Base-by-base conservation (phyloP, 441 rosid species). In the Jatropha multifida region DNA sequence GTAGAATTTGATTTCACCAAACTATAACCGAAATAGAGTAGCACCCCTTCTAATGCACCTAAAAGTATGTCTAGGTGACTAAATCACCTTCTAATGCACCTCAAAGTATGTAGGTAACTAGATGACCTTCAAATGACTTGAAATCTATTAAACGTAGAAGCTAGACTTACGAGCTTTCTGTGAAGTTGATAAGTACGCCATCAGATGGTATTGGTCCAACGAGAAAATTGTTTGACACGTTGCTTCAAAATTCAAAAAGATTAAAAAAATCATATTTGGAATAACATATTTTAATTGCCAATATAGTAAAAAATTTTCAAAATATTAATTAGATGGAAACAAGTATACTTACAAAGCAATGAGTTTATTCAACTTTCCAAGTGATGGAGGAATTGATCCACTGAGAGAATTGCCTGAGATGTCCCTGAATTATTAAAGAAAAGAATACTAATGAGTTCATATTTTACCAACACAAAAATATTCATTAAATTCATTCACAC, bases 151-250 rank as follows among this genome's bases (percentile, higher is more conserved):
- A 77, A 55, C 61, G 56, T 48, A 46, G 68, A 38, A 80, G 73
- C 40, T 73, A 41, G 68, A 84, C 97, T 92, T 85, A 94, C 98
- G 98, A 92, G 88, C 83, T 88, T 78, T 72, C 87, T 2, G 88
- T 68, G 75, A 88, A 96, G 76, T 82, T 85, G 83, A 65, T 65
- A 76, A 92, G 87, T 81, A 86, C 85, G 23, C 96, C 97, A 73
- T 88, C 88, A 40, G 91, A 81, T 80, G 99, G 99, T 85, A 94
- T 91, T 69, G 90, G 77, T 71, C 99, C 98, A 49, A 48, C 83
- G 73, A 96, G 90, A 84, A 94, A 96, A 83, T 96, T 96, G 87
- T 90, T 90, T 26, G 99, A 92, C 68, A 92, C 88, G 52, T 96
- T 92, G 87, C 97, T 92, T 85, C 85, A 77, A 67, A 65, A 68